Base-by-base conservation (phyloP, 176 grass and related monocot species). In the Thinopyrum elongatum region DNA sequence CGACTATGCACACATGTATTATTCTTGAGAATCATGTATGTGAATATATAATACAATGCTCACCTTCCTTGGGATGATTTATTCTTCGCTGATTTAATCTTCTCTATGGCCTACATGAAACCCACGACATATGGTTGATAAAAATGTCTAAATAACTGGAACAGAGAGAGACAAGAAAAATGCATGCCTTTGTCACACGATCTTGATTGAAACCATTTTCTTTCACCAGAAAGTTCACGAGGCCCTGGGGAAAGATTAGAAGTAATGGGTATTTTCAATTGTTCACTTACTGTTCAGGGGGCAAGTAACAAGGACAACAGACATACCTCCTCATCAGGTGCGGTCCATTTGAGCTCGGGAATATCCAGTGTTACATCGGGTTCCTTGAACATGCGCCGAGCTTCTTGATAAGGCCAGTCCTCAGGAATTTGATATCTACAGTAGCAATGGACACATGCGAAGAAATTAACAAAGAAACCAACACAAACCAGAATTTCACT, bases 381-480 rank as follows among this genome's bases (percentile, higher is more conserved):
- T 84, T 95, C 92, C 89, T 95, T 98, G 82, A 98, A 98, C 90
- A 95, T 84, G 28, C 44, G 82, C 30, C 96, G 86, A 90, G 90
- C 93, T 86, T 98, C 96, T 86, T 90, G 57, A 85, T 95, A 98
- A 86, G 96, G 96, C 96, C 96, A 98, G 16, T 94, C 92, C 72
- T 95, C 88, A 4, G 93, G 93, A 80, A 98, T 90, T 72, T 98
- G 92, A 87, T 91, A 98, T 81, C 96, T 98, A 82, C 65, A 79
- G 33, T 49, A 90, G 6, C 22, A 58, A 68, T 68, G 64, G 63
- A 33, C 41, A 53, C 7, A 17, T 41, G 7, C 6, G 2, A 74
- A 74, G 17, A 84, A 68, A 80, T 35, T 38, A 75, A 66, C 26
- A 83, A 83, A 74, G 34, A 75, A 63, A 84, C 16, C 19, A 31